Conservation (phyloP, 2,329 filamentous ascomycete genomes). For the Chlorencoelia australis region DNA sequence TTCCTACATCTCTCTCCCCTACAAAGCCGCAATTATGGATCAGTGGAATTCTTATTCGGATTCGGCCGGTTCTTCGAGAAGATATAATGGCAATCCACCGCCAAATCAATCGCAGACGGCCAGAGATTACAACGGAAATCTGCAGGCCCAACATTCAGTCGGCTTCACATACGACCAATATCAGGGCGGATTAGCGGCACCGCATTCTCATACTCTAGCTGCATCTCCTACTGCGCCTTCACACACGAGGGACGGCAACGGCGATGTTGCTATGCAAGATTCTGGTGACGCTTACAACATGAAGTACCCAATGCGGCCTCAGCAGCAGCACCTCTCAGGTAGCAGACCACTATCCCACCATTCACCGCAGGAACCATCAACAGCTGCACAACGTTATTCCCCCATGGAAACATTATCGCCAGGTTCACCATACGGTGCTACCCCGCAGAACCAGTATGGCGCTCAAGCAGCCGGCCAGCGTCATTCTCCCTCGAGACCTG, state of each 20-base stretch:
- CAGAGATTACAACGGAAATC: slow-evolving; percentile 34
- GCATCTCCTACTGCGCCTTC: slow-evolving; percentile 48
- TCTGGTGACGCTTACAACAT: slow-evolving; percentile 68
- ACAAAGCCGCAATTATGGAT: slow-evolving; percentile 36
- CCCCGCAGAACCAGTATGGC: slow-evolving; percentile 43
- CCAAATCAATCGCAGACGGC: slow-evolving; percentile 36
- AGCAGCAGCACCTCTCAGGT: slow-evolving; percentile 59
- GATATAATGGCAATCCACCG: slow-evolving; percentile 48
- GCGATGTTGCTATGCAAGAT: slow-evolving; percentile 81
- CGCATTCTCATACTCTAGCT: slow-evolving; percentile 41
- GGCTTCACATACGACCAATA: slow-evolving; percentile 62
- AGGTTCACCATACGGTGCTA: slow-evolving; percentile 65
- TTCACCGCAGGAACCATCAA: slow-evolving; percentile 62
- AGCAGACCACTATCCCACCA: slow-evolving; percentile 52
- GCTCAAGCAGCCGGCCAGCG: slow-evolving; percentile 43
- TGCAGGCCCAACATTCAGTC: slow-evolving; percentile 40
- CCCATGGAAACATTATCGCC: slow-evolving; percentile 88
- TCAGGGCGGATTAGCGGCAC: slow-evolving; percentile 35
- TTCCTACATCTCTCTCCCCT: slow-evolving; percentile 8
- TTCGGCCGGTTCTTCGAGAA: slow-evolving; percentile 50
- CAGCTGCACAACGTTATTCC: slow-evolving; percentile 84
- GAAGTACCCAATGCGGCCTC: slow-evolving; percentile 76
- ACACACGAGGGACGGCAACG: slow-evolving; percentile 59
- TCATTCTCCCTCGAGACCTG: slow-evolving; percentile 68
- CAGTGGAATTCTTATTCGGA: slow-evolving; percentile 63